Base-by-base conservation (phyloP, 768 basidiomycete species). In the Lyophyllum atratum region DNA sequence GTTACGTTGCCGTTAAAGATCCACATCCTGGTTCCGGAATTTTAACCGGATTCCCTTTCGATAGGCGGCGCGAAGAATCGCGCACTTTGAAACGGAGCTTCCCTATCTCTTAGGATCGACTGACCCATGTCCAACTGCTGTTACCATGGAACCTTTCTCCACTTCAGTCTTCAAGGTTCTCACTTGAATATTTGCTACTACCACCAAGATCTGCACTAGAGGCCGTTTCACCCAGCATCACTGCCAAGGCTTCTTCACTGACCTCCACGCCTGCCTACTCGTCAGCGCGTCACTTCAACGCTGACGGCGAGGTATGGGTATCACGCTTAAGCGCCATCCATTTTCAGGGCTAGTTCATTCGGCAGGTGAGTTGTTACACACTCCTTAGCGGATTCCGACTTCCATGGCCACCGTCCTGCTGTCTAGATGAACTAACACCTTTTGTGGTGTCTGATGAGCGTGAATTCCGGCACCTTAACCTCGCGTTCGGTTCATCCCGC, bases 321-420 rank as follows among this genome's bases (percentile, higher is more conserved):
- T 82, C 34, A 37, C 34, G 34, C 34, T 37, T 37, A 37, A 37
- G 87, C 86, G 86, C 87, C 87, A 89, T 89, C 87, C 86, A 88
- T 89, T 89, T 89, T 89, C 84, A 88, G 85, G 87, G 87, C 86
- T 86, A 88, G 86, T 88, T 87, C 83, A 86, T 90, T 90, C 85
- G 34, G 34, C 34, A 37, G 34, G 34, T 37, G 34, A 37, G 84
- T 88, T 87, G 85, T 87, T 86, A 86, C 85, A 87, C 85, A 87
- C 85, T 87, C 85, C 86, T 87, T 87, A 87, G 86, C 84, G 84
- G 86, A 75, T 87, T 87, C 83, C 81, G 84, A 87, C 86, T 87
- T 88, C 86, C 85, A 87, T 88, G 86, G 83, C 85, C 86, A 88
- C 86, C 84, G 82, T 87, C 85, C 86, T 87, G 87, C 86, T 89